Conservation (phyloP, 805 yeast species). For the Candida pseudoglaebosa region DNA sequence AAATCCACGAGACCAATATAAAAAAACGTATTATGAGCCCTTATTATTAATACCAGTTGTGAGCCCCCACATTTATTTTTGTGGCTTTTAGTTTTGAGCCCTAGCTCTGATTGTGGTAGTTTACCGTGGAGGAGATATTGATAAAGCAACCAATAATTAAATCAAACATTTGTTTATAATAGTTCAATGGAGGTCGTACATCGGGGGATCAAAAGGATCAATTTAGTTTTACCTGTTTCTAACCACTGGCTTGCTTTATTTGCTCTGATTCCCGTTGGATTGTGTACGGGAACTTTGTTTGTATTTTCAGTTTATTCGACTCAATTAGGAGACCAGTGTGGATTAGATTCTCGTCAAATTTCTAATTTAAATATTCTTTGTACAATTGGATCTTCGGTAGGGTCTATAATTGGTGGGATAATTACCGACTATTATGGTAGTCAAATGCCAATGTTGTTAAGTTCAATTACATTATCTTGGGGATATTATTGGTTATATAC, state of each 20-base stretch:
- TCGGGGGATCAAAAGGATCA: constrained; percentile 12
- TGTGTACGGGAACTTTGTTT: constrained; percentile 32
- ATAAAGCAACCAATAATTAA: no score
- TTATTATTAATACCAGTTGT: no score
- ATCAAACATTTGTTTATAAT: no score
- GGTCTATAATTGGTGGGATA: constrained; percentile 30
- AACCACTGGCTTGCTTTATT: constrained; percentile 24
- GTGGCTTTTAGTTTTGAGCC: no score
- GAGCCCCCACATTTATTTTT: no score
- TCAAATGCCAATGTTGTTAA: constrained; percentile 28
- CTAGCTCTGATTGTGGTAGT: no score
- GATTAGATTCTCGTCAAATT: constrained; percentile 22
- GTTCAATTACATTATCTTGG: constrained; percentile 18
- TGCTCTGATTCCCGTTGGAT: constrained; percentile 28
- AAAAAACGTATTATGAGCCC: no score
- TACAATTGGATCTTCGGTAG: constrained; percentile 29
- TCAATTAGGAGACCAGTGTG: constrained; percentile 27
- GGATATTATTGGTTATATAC: constrained; percentile 28
- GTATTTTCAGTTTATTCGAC: constrained; percentile 32
- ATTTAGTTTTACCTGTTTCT: constrained; percentile 20
- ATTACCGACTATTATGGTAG: constrained; percentile 32
- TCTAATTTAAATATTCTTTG: constrained; percentile 29
- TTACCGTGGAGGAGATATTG: no score
- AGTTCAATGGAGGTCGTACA: constrained; percentile 13
- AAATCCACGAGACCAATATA: no score